Evolutionary conservation across 768 basidiomycete species (phyloP), one percentile per base, ranked within the genome.

Genomic region (Pisolithus sp.): DNA sequence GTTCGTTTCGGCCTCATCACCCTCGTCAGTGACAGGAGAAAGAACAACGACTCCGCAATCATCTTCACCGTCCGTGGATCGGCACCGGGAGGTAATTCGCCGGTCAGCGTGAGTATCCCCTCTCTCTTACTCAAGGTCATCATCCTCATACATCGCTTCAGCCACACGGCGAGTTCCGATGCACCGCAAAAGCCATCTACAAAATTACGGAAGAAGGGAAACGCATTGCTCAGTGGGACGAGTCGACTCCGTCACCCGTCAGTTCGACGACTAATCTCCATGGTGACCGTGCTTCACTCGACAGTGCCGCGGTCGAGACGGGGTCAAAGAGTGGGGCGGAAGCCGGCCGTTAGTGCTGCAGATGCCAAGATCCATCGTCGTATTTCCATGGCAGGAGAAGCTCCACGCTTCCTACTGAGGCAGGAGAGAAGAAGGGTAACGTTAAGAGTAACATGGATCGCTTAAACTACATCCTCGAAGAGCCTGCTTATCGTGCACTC

Each of bases 161-260:
- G 91, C 85, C 87, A 82, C 83, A 89, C 58, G 93, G 91, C 49
- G 95, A 98, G 72, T 99, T 95, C 76, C 86, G 95, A 39, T 94
- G 91, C 69, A 94, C 93, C 0, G 86, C 91, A 38, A 94, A 95
- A 62, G 93, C 93, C 10, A 85, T 95, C 62, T 99, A 99, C 77
- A 85, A 81, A 68, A 80, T 98, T 64, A 94, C 96, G 0, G 89
- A 93, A 17, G 93, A 94, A 68, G 96, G 96, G 24, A 80, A 82
- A 53, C 79, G 85, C 38, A 70, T 89, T 2, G 93, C 93, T 31
- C 83, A 86, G 53, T 98, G 94, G 94, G 86, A 91, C 50, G 68
- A 71, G 5, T 60, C 68, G 3, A 73, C 71, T 5, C 48, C 64
- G 9, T 88, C 89, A 7, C 84, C 85, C 23, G 81, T 72, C 59